These are phyloP conservation scores for Magnaporthiopsis incrustans DNA, from an alignment of 2,329 filamentous ascomycete species.

Conservation along the genomic window DNA sequence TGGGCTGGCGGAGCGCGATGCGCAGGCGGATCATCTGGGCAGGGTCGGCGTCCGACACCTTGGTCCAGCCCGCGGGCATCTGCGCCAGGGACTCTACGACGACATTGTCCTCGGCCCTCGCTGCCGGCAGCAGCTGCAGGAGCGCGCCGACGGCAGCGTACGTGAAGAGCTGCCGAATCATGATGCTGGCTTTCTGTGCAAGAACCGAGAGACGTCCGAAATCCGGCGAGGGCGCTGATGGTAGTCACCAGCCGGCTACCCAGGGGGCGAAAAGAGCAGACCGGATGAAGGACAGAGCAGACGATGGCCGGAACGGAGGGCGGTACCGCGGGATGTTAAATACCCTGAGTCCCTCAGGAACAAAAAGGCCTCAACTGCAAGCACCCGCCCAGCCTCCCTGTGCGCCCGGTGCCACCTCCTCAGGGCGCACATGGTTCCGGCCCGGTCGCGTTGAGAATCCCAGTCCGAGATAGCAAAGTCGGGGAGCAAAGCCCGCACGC, in stretches of 20 bases:
- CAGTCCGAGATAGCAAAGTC: not conserved
- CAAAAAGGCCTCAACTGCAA: no score
- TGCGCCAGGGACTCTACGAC: slow-evolving; percentile 13
- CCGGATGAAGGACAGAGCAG: not conserved
- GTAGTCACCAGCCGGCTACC: no score
- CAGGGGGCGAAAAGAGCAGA: not conserved
- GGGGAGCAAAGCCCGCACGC: no score
- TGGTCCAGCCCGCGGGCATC: slow-evolving; percentile 13
- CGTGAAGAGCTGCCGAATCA: not conserved
- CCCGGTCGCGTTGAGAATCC: not conserved
- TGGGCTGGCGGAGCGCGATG: slow-evolving; percentile 19
- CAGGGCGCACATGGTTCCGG: no score
- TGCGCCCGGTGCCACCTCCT: not conserved
- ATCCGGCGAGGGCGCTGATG: no score
- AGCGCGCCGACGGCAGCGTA: slow-evolving; percentile 1
- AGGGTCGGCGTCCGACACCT: slow-evolving; percentile 10
- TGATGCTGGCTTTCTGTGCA: not conserved
- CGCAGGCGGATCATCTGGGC: slow-evolving; percentile 12
- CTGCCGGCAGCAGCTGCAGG: not conserved
- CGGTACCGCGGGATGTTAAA: not conserved
- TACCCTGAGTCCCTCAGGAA: no score
- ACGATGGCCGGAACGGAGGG: not conserved
- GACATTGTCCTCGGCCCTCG: slow-evolving; percentile 3
- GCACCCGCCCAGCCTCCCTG: not conserved
- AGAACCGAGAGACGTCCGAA: no score